Evolutionary conservation across 2,329 filamentous ascomycete species (phyloP), one percentile per base, ranked within the genome.

Genomic region (Endoconidiophora laricicola): DNA sequence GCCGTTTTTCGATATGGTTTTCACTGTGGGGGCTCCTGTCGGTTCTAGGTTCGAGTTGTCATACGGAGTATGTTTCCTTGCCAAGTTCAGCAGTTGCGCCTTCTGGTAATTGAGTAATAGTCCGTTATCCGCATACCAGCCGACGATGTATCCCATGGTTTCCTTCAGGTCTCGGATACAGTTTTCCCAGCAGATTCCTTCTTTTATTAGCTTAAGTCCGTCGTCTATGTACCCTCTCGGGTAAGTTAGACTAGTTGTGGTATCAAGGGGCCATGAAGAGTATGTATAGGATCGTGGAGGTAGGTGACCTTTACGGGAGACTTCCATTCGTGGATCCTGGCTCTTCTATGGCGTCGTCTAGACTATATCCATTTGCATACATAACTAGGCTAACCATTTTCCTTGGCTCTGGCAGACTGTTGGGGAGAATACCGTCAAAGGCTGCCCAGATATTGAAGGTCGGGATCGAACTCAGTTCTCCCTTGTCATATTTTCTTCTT

Each of bases 301-400:
- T 39, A 3, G 29, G 44, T 38, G 44, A 47, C 4, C 29, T 33
- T n/a, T 47, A 33, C 6, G 44, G 44, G 12, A 47, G 44, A 22
- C 44, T 47, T 7, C 44, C 29, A 6, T 33, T 38, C 6, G 29
- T 47, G 6, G 45, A n/a, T 4, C 45, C 45, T 3, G 45, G 29
- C 4, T 3, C 10, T 14, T 47, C 33, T 20, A 33, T 10, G 20
- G 2, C 10, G 45, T 12, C 49, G 24, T 29, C 37, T 33, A 36
- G 51, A 56, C 5, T 43, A 33, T 12, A 46, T 50, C 51, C 36
- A 57, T 40, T 44, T n/a, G 9, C 42, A 45, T 2, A 57, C 47
- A 41, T 53, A 22, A 2, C 49, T 24, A 1, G 53, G 54, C 54
- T 38, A 48, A n/a, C 6, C 16, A 2, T 2, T 3, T 12, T 22